Evolutionary conservation across 257 asterid species (phyloP).

Genomic region (Rehmannia glutinosa): DNA sequence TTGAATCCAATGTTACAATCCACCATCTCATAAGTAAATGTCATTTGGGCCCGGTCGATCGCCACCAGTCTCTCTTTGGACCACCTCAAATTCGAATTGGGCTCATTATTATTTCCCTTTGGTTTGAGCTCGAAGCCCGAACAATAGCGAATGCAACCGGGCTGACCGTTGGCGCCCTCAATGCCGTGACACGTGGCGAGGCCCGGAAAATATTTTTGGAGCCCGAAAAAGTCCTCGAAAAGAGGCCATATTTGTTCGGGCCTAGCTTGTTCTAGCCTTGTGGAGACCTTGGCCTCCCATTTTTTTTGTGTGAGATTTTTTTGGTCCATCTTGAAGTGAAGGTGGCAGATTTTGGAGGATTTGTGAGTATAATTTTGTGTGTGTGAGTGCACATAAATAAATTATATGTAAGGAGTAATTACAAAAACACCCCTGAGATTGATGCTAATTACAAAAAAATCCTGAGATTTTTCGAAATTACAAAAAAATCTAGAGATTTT

Average conservation of each 20-base stretch:
- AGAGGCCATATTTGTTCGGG: constrained; percentile 62
- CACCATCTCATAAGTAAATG: constrained; percentile 48
- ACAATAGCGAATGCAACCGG: constrained; percentile 64
- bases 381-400: too few relatives aligned
- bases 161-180: constrained; percentile 56
- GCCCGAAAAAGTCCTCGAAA: constrained; percentile 58
- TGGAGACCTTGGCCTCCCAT: constrained; percentile 54
- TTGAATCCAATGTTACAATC: constrained; percentile 63
- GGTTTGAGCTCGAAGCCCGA: constrained; percentile 47
- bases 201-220: constrained; percentile 64
- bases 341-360: neutral
- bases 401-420: too few relatives aligned
- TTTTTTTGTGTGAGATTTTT: constrained; percentile 20
- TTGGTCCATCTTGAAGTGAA: constrained; percentile 16
- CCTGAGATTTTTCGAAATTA: too few relatives aligned
- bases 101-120: neutral
- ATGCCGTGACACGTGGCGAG: constrained; percentile 57
- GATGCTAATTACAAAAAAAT: too few relatives aligned
- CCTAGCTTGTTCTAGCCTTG: constrained; percentile 37
- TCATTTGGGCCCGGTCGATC: constrained; percentile 31
- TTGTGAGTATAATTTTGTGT: neutral
- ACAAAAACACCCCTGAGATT: too few relatives aligned
- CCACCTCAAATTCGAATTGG: constrained; percentile 33
- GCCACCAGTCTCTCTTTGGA: constrained; percentile 42
- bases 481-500: too few relatives aligned